These are phyloP conservation scores for Plectosphaerella cucumerina DNA, from an alignment of 2,329 filamentous ascomycete genomes.

Conservation along the genomic window DNA sequence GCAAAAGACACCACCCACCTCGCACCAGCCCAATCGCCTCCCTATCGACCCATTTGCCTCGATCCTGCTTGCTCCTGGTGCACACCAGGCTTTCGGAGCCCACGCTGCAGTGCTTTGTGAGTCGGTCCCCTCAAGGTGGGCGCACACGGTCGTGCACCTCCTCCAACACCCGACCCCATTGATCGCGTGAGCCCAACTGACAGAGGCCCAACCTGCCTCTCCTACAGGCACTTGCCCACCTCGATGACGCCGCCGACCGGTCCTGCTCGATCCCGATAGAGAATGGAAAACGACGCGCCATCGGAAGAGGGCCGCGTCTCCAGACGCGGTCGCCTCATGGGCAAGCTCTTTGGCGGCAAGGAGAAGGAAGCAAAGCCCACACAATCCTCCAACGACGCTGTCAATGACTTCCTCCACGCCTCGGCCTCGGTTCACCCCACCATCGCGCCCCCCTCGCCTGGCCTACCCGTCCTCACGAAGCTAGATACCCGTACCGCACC, in stretches of 20 bases:
- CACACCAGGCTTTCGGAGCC: no score
- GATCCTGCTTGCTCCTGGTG: no score
- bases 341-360: constrained; percentile 54
- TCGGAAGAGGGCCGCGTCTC: constrained; percentile 36
- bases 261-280: background rate
- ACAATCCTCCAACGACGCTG: constrained; percentile 28
- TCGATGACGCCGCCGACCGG: constrained; percentile 1
- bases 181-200: no score
- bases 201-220: background rate
- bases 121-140: background rate
- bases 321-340: constrained; percentile 55
- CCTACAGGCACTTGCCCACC: background rate
- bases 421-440: constrained; percentile 50
- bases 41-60: no score
- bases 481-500: constrained; percentile 53
- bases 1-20: no score
- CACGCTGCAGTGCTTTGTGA: no score
- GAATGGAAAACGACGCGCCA: constrained; percentile 43
- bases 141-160: background rate
- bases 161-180: no score
- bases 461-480: constrained; percentile 40
- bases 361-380: constrained; percentile 37
- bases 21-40: no score
- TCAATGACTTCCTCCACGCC: constrained; percentile 57
- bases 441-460: constrained; percentile 40